Evolutionary conservation across 306 rosid species (phyloP).

Genomic region (Sicyos edulis): DNA sequence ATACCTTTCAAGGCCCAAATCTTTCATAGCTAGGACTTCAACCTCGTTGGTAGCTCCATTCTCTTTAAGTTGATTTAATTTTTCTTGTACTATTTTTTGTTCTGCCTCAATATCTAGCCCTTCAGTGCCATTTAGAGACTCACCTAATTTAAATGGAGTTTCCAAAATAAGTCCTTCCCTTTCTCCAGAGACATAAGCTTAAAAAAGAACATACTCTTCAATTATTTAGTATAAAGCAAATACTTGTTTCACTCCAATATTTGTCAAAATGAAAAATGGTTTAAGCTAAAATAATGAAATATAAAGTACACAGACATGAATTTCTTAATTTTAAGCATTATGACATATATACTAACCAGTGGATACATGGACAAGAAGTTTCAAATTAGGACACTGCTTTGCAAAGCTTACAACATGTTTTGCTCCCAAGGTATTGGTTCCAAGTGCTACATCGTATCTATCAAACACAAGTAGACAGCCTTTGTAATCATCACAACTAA

Average conservation of each 20-base stretch:
- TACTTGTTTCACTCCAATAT: too few species aligned
- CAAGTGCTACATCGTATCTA: constrained; percentile 66
- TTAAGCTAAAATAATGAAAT: too few species aligned
- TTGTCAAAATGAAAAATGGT: too few species aligned
- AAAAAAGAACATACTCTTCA: background rate
- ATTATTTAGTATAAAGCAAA: background rate
- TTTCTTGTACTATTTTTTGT: constrained; percentile 29
- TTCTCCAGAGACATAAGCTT: constrained; percentile 83
- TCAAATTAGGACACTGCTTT: constrained; percentile 41
- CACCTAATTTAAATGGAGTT: constrained; percentile 45
- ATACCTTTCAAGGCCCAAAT: constrained; percentile 56
- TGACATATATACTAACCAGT: constrained; percentile 44
- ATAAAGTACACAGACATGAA: background rate
- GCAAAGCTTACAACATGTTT: constrained; percentile 61
- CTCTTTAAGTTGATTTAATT: constrained; percentile 32
- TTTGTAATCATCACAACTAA: too few species aligned
- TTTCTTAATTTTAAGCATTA: too few species aligned
- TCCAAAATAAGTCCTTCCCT: constrained; percentile 56
- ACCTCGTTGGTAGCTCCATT: constrained; percentile 36
- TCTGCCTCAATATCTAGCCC: constrained; percentile 58
- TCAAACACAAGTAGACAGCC: too few species aligned
- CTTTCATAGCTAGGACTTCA: constrained; percentile 55
- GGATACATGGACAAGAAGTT: constrained; percentile 65
- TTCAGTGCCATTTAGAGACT: constrained; percentile 47
- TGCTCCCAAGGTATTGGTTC: constrained; percentile 55